Conservation (phyloP, 2,329 filamentous ascomycete genomes). For the Domatiomyces catenatus region DNA sequence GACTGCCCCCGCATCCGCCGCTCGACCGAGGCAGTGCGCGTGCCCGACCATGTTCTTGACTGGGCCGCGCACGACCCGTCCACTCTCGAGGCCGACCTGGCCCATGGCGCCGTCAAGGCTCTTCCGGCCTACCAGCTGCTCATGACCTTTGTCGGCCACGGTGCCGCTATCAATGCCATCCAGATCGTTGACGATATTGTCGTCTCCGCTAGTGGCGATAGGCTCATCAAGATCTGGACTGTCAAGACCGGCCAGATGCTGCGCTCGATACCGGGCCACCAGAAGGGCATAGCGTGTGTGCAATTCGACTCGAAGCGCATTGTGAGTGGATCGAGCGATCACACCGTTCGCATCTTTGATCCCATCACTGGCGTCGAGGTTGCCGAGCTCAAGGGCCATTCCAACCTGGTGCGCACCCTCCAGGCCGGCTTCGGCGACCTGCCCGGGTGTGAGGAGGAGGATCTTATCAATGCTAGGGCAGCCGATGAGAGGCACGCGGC, state of each 20-base stretch:
- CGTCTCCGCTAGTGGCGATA: constrained; percentile 87
- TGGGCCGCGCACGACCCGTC: constrained; percentile 28
- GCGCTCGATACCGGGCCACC: constrained; percentile 70
- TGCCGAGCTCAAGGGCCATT: constrained; percentile 68
- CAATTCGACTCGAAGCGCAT: constrained; percentile 90
- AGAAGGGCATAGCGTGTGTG: constrained; percentile 92
- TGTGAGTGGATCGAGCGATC: constrained; percentile 90
- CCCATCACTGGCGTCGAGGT: constrained; percentile 73
- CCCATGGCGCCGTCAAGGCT: constrained; percentile 25
- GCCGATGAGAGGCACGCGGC: constrained; percentile 60
- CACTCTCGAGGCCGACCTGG: constrained; percentile 28
- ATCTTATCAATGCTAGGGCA: constrained; percentile 54
- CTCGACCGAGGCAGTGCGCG: constrained; percentile 22
- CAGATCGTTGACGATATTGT: constrained; percentile 75
- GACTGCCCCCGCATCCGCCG: constrained; percentile 26
- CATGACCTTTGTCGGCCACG: constrained; percentile 66
- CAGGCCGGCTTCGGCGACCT: constrained; percentile 89
- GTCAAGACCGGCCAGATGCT: constrained; percentile 62
- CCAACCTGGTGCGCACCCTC: constrained; percentile 75
- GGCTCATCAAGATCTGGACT: constrained; percentile 88
- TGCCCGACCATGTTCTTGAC: constrained; percentile 41
- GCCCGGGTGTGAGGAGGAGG: constrained; percentile 61
- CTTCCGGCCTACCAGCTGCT: constrained; percentile 59
- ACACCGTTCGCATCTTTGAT: constrained; percentile 91
- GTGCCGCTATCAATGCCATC: constrained; percentile 88